These are phyloP conservation scores for Monosporascus cannonballus DNA, from an alignment of 2,329 filamentous ascomycete genomes.

Conservation along the genomic window DNA sequence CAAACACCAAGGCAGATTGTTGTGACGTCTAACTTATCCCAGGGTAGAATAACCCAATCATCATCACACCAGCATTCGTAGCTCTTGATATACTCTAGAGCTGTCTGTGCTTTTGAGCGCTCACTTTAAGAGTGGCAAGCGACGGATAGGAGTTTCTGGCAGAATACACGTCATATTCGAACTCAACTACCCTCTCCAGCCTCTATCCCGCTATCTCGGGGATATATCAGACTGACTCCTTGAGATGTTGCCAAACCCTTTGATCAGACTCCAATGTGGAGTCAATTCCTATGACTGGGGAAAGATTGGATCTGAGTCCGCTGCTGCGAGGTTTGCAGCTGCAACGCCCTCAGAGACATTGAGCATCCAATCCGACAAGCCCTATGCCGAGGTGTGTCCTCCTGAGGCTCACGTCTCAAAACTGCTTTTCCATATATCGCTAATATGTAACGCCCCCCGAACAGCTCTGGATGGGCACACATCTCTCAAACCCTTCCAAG, in stretches of 20 bases:
- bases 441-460: constrained; percentile 6
- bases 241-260: constrained; percentile 61
- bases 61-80: too few species aligned
- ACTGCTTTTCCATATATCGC: not conserved
- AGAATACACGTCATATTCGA: too few species aligned
- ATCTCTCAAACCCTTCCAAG: constrained; percentile 91
- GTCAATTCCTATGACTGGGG: constrained; percentile 99
- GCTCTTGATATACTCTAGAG: too few species aligned
- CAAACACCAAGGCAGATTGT: too few species aligned
- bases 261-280: constrained; percentile 81
- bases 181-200: too few species aligned
- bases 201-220: too few species aligned
- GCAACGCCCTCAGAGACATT: constrained; percentile 74
- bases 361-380: constrained; percentile 75
- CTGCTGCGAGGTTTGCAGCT: constrained; percentile 82
- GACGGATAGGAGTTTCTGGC: too few species aligned
- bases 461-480: constrained; percentile 98
- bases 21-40: too few species aligned
- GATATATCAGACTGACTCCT: not conserved
- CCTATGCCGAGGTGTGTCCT: constrained; percentile 79
- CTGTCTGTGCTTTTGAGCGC: too few species aligned
- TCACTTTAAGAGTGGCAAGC: too few species aligned
- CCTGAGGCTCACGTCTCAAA: not conserved
- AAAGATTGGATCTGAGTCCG: constrained; percentile 81
- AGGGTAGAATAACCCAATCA: too few species aligned